Conservation (phyloP, 2,329 filamentous ascomycete genomes). For the Pseudogymnoascus sp. region DNA sequence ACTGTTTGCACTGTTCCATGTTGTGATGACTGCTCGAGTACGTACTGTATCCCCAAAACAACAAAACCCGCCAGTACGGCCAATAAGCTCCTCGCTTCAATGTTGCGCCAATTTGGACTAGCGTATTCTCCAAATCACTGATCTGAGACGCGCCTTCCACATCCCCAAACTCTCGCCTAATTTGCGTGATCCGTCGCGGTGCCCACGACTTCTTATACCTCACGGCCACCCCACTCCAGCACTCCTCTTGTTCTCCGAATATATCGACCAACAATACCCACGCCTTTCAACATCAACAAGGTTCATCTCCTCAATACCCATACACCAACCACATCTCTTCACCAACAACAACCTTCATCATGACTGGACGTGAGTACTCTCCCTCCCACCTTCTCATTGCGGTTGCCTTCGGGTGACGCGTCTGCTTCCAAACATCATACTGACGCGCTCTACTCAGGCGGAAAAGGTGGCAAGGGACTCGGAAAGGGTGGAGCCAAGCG, state of each 20-base stretch:
- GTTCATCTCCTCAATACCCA: conserved; percentile 9
- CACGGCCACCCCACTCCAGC: conserved; percentile 14
- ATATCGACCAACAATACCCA: conserved; percentile 3
- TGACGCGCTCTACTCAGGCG: conserved; percentile 55
- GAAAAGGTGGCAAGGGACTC: conserved; percentile 95
- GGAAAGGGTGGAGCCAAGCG: conserved; percentile 98
- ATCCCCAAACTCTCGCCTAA: conserved; percentile 16
- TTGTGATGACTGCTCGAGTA: neutral
- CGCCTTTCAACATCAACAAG: conserved; percentile 14
- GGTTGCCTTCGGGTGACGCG: conserved; percentile 16
- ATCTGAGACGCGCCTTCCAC: neutral
- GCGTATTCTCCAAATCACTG: conserved; percentile 7
- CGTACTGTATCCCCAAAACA: neutral
- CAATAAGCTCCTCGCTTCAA: neutral
- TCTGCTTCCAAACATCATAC: conserved; percentile 26
- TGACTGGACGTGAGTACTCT: conserved; percentile 50
- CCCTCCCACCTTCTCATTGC: neutral
- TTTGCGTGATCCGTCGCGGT: conserved; percentile 17
- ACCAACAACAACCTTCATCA: conserved; percentile 37
- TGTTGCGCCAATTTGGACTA: neutral
- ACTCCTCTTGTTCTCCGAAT: neutral
- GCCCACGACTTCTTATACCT: conserved; percentile 16
- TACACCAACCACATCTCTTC: conserved; percentile 15
- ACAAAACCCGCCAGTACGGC: neutral
- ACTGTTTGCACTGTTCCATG: neutral